A percentile compares a stretch with the other conserved stretches of the same genome.
These are phyloP conservation scores for Pythium apleroticum DNA, from an alignment of 352 stramenopile species.

Conservation along the genomic window DNA sequence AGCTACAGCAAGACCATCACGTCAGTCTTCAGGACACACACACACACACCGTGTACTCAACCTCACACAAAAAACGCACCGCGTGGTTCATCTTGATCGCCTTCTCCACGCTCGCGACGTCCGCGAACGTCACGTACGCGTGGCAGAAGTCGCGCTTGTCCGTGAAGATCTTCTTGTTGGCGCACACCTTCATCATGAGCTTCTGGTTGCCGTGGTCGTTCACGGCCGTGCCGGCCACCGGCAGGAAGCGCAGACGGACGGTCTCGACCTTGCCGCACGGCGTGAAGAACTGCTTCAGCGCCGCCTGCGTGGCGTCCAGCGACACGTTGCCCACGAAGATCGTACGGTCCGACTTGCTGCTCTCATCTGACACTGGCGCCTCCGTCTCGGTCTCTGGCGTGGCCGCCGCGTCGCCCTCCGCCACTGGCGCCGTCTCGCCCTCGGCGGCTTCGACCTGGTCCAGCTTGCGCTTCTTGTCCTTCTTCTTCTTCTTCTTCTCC, in stretches of 20 bases:
- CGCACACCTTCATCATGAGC: conserved; percentile 90
- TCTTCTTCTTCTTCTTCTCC: conserved; percentile 34
- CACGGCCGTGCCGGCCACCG: conserved; percentile 82
- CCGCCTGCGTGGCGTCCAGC: conserved; percentile 75
- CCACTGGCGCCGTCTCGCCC: not conserved
- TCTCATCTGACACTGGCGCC: conserved; percentile 20
- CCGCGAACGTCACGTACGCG: conserved; percentile 88
- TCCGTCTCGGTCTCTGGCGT: conserved; percentile 9
- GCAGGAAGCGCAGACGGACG: conserved; percentile 84
- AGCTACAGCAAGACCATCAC: conserved; percentile 27
- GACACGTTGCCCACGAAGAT: conserved; percentile 94
- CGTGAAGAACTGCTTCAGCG: conserved; percentile 82
- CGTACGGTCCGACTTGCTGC: conserved; percentile 75
- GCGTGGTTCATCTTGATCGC: conserved; percentile 75
- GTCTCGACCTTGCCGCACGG: conserved; percentile 84
- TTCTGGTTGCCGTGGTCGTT: conserved; percentile 89
- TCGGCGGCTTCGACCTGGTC: conserved; percentile 13
- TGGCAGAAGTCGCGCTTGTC: conserved; percentile 90
- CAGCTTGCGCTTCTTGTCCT: conserved; percentile 34
- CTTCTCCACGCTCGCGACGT: conserved; percentile 50
- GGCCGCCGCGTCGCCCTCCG: conserved; percentile 21
- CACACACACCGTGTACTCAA: not conserved
- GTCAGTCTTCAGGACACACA: not conserved
- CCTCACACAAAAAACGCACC: conserved; percentile 27
- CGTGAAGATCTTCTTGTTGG: conserved; percentile 86